Conservation (phyloP, 805 yeast genomes). For the Maudiozyma pseudohumilis region DNA sequence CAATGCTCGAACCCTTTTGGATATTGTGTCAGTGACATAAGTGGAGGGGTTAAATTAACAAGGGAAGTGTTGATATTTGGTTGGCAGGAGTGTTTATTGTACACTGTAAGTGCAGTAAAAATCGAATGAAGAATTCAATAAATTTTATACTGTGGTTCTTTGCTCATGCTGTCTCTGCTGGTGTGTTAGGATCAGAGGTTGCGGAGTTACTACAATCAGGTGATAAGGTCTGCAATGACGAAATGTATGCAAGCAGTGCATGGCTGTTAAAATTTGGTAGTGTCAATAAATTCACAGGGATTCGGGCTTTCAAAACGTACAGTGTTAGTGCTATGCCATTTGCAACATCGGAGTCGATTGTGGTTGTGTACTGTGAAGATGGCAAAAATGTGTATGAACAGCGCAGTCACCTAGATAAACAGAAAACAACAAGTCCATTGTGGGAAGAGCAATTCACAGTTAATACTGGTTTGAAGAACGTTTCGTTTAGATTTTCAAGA, state of each 20-base stretch:
- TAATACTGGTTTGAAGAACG: constrained; percentile 14
- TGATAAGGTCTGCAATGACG: constrained; percentile 1
- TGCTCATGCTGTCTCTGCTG: too few relatives aligned
- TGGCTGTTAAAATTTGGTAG: constrained; percentile 32
- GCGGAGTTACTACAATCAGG: not conserved
- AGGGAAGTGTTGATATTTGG: too few relatives aligned
- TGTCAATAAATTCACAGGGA: constrained; percentile 40
- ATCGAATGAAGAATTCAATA: too few relatives aligned
- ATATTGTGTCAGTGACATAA: too few relatives aligned
- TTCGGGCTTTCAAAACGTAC: constrained; percentile 42
- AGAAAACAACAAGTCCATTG: constrained; percentile 28
- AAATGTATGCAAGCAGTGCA: constrained; percentile 43
- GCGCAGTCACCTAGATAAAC: constrained; percentile 23
- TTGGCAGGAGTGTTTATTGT: too few relatives aligned
- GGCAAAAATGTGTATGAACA: constrained; percentile 41
- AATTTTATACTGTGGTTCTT: too few relatives aligned
- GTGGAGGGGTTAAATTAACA: too few relatives aligned
- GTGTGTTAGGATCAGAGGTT: too few relatives aligned
- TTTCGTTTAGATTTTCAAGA: constrained; percentile 52
- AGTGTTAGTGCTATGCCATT: constrained; percentile 32
- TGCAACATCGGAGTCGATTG: constrained; percentile 35
- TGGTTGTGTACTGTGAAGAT: constrained; percentile 41
- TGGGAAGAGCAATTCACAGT: constrained; percentile 44
- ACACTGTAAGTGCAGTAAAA: too few relatives aligned
- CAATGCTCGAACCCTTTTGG: too few relatives aligned